Conservation (phyloP, 768 basidiomycete genomes). For the Suillus discolor region DNA sequence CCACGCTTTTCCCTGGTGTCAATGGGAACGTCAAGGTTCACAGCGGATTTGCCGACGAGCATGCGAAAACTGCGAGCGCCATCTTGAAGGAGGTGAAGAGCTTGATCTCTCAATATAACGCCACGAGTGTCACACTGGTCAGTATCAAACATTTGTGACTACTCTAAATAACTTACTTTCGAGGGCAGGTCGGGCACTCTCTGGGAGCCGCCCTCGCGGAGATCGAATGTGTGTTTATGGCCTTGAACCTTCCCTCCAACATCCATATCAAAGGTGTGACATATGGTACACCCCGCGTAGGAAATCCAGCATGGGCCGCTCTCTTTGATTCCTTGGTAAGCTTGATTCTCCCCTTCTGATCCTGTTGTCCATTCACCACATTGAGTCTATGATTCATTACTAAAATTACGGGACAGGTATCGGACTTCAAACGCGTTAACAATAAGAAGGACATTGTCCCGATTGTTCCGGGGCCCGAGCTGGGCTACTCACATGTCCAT, state of each 20-base stretch:
- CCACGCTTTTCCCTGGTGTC: slow-evolving; percentile 58
- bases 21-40: slow-evolving; percentile 46
- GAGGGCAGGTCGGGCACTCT: slow-evolving; percentile 45
- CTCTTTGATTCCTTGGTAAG: slow-evolving; percentile 30
- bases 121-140: slow-evolving; percentile 45
- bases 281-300: slow-evolving; percentile 32
- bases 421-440: slow-evolving; percentile 30
- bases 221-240: slow-evolving; percentile 50
- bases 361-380: not conserved
- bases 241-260: slow-evolving; percentile 46
- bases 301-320: slow-evolving; percentile 30
- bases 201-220: slow-evolving; percentile 56
- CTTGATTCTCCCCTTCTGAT: not conserved
- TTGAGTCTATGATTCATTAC: not conserved
- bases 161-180: not conserved
- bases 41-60: slow-evolving; percentile 54
- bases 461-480: slow-evolving; percentile 51
- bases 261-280: slow-evolving; percentile 35
- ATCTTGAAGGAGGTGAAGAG: slow-evolving; percentile 48
- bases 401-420: slow-evolving; percentile 14
- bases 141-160: slow-evolving; percentile 17
- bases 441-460: slow-evolving; percentile 48
- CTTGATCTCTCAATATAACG: slow-evolving; percentile 40
- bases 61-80: slow-evolving; percentile 46
- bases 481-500: slow-evolving; percentile 46